Evolutionary conservation across 108 stramenopile species (phyloP).

Genomic region (Mediolabrus comicus): DNA sequence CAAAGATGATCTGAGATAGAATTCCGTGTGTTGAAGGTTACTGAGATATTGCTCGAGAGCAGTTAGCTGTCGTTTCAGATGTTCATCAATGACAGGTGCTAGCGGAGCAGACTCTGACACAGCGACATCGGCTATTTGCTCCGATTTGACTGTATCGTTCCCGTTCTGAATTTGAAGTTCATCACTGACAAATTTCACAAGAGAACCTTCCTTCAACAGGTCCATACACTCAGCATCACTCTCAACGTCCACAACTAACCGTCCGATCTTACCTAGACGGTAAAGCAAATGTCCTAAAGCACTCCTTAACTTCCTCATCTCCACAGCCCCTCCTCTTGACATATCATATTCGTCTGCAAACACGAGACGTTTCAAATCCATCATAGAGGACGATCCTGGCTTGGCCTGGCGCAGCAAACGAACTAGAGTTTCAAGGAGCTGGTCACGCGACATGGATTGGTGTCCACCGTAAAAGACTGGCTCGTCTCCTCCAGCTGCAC

Average conservation of each 20-base stretch:
- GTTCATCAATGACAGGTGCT: conserved; percentile 10
- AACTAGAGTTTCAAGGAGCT: conserved; percentile 64
- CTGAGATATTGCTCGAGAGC: conserved; percentile 56
- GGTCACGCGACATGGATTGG: conserved; percentile 68
- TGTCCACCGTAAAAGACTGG: conserved; percentile 77
- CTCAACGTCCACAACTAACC: conserved; percentile 39
- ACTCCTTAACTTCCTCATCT: conserved; percentile 59
- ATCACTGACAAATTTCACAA: conserved; percentile 29
- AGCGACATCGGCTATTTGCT: conserved; percentile 6
- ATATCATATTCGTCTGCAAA: conserved; percentile 35
- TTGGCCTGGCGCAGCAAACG: conserved; percentile 53
- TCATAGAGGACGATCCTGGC: conserved; percentile 43
- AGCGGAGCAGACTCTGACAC: background rate
- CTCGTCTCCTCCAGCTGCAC: conserved; percentile 25
- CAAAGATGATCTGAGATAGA: conserved; percentile 54
- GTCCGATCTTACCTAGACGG: conserved; percentile 58
- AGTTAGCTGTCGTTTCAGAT: conserved; percentile 22
- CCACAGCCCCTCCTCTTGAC: conserved; percentile 65
- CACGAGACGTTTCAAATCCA: conserved; percentile 51
- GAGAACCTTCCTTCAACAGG: conserved; percentile 22
- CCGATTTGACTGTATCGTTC: background rate
- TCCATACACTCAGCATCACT: conserved; percentile 48
- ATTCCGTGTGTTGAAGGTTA: conserved; percentile 65
- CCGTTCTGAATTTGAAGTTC: background rate
- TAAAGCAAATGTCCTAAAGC: conserved; percentile 74